Conservation (phyloP, 148 eudicot genomes). For the Arctostaphylos glauca region DNA sequence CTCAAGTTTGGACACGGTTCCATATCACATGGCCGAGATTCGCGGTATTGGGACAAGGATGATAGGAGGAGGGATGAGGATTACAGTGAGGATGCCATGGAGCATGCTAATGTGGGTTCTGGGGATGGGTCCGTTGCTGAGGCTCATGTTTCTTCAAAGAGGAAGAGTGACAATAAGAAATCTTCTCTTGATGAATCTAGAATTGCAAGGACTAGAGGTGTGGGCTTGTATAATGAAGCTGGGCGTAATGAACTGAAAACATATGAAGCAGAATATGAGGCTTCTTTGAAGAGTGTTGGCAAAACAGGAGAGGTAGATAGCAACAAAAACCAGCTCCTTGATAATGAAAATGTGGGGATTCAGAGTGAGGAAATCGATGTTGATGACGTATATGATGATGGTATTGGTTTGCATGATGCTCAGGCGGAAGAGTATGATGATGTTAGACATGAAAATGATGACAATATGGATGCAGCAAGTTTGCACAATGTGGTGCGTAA, state of each 20-base stretch:
- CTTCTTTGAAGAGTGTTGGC: constrained; percentile 64
- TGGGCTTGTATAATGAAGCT: constrained; percentile 86
- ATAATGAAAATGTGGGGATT: constrained; percentile 34
- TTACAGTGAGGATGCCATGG: constrained; percentile 63
- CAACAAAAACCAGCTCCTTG: constrained; percentile 29
- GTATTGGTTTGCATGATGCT: constrained; percentile 71
- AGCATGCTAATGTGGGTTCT: constrained; percentile 32
- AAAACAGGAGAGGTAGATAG: constrained; percentile 33
- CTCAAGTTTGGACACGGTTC: constrained; percentile 80
- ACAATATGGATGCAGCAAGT: constrained; percentile 25
- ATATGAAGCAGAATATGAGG: constrained; percentile 90
- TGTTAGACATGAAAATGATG: constrained; percentile 31
- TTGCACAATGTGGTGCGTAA: constrained; percentile 36
- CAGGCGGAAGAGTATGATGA: constrained; percentile 55
- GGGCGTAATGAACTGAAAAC: constrained; percentile 83
- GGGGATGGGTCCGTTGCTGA: constrained; percentile 38
- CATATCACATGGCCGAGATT: constrained; percentile 76
- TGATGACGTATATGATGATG: constrained; percentile 94
- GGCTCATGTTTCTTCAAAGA: constrained; percentile 22
- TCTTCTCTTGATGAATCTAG: constrained; percentile 28
- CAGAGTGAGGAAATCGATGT: constrained; percentile 41
- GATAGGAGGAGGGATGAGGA: constrained; percentile 99
- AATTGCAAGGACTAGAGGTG: constrained; percentile 34
- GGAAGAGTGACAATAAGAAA: constrained; percentile 34
- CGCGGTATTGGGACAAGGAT: constrained; percentile 94